Percentiles rank a stretch among this genome's conserved stretches.
phyloP scores from a whole-genome alignment of 2,329 filamentous ascomycete species.

The Rachicladosporium sp. region DNA sequence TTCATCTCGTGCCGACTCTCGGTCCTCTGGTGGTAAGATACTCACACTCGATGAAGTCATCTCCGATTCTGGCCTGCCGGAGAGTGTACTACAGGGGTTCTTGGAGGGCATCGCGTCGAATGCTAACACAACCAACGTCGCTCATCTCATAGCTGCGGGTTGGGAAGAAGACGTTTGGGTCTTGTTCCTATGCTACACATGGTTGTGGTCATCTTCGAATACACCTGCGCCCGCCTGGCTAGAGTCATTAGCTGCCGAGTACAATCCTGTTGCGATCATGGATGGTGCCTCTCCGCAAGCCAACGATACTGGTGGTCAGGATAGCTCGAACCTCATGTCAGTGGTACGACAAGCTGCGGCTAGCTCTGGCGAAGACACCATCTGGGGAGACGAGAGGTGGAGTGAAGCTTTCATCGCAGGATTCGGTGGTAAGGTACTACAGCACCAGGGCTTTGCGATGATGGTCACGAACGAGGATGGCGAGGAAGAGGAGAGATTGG shows the following conservation, averaged over 20 bases:
- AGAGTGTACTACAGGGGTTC: constrained; percentile 12
- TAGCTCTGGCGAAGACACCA: neutral
- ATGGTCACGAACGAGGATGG: constrained; percentile 13
- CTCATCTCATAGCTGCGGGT: constrained; percentile 19
- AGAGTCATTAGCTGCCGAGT: constrained; percentile 1
- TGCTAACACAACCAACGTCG: constrained; percentile 19
- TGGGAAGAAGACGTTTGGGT: constrained; percentile 27
- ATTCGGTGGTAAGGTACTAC: constrained; percentile 18
- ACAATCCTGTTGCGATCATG: constrained; percentile 2
- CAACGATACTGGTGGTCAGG: too few species aligned
- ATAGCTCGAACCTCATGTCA: too few species aligned
- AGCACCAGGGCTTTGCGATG: constrained; percentile 22
- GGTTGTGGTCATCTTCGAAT: constrained; percentile 45
- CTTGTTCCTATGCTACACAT: constrained; percentile 19
- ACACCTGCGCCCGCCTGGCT: neutral
- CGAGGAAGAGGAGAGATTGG: constrained; percentile 15
- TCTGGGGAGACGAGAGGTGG: constrained; percentile 19
- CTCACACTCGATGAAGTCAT: constrained; percentile 4
- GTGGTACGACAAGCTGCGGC: too few species aligned
- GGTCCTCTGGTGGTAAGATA: too few species aligned
- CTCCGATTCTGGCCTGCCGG: neutral
- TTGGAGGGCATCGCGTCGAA: constrained; percentile 21
- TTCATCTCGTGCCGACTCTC: too few species aligned
- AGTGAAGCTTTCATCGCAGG: constrained; percentile 16
- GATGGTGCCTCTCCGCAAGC: neutral